These are phyloP conservation scores for Actinomortierella wolfii DNA, from an alignment of 371 early-diverging fungal genomes.

Conservation along the genomic window DNA sequence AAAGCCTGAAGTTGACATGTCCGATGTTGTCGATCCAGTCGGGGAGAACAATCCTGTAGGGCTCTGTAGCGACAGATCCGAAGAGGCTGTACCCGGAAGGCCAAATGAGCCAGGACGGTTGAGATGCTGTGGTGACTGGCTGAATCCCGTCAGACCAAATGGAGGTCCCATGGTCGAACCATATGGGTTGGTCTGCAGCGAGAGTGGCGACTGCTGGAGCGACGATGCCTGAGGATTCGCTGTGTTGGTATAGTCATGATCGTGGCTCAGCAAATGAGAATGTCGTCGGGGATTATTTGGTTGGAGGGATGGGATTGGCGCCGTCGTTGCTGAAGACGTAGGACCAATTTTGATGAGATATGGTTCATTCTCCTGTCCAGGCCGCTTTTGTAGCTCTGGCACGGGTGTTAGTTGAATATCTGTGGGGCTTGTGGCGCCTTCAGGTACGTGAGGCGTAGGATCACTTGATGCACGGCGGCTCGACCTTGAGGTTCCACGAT, in stretches of 20 bases:
- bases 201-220: constrained; percentile 25
- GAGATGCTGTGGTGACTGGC: constrained; percentile 11
- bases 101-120: constrained; percentile 19
- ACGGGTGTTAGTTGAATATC: constrained; percentile 25
- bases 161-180: constrained; percentile 20
- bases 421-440: constrained; percentile 5
- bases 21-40: background rate
- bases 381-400: constrained; percentile 17
- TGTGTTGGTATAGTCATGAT: constrained; percentile 35
- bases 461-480: constrained; percentile 23
- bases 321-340: constrained; percentile 11
- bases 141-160: constrained; percentile 18
- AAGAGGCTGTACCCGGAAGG: constrained; percentile 10
- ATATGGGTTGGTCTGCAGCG: constrained; percentile 17
- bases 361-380: constrained; percentile 16
- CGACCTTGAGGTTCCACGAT: constrained; percentile 27
- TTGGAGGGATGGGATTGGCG: constrained; percentile 8
- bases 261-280: constrained; percentile 37
- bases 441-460: constrained; percentile 3
- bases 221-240: constrained; percentile 22
- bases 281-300: constrained; percentile 14
- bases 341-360: constrained; percentile 32
- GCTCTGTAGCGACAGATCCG: no score
- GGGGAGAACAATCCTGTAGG: background rate
- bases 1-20: constrained; percentile 14